Conservation (phyloP, 768 basidiomycete genomes). For the Kwoniella dejecticola region DNA sequence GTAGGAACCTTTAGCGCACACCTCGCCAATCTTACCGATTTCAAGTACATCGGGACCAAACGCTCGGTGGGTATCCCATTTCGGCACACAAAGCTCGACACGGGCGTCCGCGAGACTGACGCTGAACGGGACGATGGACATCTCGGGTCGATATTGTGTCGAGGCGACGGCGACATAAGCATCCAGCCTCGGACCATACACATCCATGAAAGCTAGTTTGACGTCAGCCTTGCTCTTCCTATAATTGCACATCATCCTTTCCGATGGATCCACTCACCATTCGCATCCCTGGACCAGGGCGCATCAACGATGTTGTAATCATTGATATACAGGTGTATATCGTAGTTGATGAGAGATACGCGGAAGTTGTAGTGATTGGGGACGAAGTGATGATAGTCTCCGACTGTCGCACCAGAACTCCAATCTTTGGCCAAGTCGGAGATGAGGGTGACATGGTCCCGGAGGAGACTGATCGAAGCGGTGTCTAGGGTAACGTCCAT, state of each 20-base stretch:
- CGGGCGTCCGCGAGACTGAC: constrained; percentile 65
- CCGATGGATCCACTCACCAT: constrained; percentile 65
- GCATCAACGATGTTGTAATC: constrained; percentile 97
- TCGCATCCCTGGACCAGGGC: constrained; percentile 76
- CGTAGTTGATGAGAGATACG: constrained; percentile 72
- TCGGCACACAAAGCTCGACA: constrained; percentile 70
- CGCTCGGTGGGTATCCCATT: constrained; percentile 79
- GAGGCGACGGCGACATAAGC: constrained; percentile 66
- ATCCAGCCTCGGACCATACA: constrained; percentile 65
- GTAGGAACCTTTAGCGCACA: constrained; percentile 71
- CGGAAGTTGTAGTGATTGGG: constrained; percentile 76
- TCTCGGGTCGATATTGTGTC: constrained; percentile 71
- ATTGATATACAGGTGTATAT: constrained; percentile 79
- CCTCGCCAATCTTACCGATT: constrained; percentile 64
- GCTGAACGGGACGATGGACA: constrained; percentile 67
- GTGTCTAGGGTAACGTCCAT: constrained; percentile 71
- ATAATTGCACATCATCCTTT: too few relatives aligned
- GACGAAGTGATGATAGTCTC: constrained; percentile 77
- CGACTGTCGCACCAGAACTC: constrained; percentile 72
- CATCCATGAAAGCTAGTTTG: constrained; percentile 72
- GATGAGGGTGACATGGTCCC: constrained; percentile 93
- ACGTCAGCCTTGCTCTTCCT: constrained; percentile 16
- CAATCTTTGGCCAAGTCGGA: constrained; percentile 92
- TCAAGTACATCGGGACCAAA: constrained; percentile 66
- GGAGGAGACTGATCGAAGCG: constrained; percentile 74